Percentiles rank a stretch among this genome's conserved stretches.
Conservation (phyloP, 495 filamentous ascomycete species). For the Achaetomiella virescens region DNA sequence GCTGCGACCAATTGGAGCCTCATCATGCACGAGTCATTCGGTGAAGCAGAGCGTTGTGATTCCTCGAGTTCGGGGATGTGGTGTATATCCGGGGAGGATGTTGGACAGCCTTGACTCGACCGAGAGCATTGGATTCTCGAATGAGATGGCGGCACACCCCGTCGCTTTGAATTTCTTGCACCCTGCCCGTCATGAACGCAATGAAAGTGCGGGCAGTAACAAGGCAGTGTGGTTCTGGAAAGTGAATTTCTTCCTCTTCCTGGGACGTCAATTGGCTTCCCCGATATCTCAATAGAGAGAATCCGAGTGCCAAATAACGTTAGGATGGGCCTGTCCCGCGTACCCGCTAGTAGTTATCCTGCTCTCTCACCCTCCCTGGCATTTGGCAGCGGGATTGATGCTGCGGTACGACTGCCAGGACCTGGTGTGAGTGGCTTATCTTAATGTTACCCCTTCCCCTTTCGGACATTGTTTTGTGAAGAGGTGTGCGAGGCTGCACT, state of each 20-base stretch:
- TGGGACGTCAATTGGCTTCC: neutral
- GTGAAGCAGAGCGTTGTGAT: too few relatives aligned
- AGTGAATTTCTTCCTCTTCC: neutral
- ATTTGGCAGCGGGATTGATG: neutral
- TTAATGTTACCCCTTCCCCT: slow-evolving; percentile 4
- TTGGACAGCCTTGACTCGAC: too few relatives aligned
- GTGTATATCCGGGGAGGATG: too few relatives aligned
- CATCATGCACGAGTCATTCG: too few relatives aligned
- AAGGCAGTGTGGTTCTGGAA: neutral
- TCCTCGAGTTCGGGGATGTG: too few relatives aligned
- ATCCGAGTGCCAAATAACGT: too few relatives aligned
- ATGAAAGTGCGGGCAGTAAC: too few relatives aligned
- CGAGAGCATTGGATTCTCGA: too few relatives aligned
- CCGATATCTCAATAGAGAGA: too few relatives aligned
- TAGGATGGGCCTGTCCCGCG: too few relatives aligned
- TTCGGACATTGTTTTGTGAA: neutral
- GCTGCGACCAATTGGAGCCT: too few relatives aligned
- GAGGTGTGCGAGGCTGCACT: neutral
- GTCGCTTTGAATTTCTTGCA: neutral
- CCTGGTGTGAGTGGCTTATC: slow-evolving; percentile 3
- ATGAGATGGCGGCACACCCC: neutral
- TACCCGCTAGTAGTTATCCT: neutral
- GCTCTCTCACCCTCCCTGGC: neutral
- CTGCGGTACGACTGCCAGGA: neutral
- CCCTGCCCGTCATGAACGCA: too few relatives aligned